Evolutionary conservation across 495 filamentous ascomycete genomes (phyloP), one percentile per base, ranked within the genome.

Genomic region (Immersiella caudata): DNA sequence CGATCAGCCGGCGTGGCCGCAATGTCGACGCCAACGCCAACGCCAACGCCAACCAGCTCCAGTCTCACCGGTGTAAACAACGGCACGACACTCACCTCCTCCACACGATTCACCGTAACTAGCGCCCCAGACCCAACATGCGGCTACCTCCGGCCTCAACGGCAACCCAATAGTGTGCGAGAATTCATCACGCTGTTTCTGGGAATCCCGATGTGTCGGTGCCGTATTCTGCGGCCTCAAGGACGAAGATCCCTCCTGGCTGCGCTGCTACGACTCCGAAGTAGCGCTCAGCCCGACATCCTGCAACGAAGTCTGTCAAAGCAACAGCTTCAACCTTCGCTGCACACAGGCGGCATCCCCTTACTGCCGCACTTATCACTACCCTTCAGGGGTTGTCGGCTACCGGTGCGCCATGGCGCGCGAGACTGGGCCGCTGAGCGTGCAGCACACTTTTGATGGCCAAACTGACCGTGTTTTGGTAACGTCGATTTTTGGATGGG

Each of bases 241-340:
- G 14, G 46, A 54, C n/a, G 22, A 6, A n/a, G 62, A 64, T 50
- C 11, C 16, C 16, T n/a, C 52, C 22, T 50, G 58, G 9, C 27
- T 65, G 6, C 52, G 50, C 26, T 65, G 63, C 63, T 14, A 57
- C 52, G 12, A 25, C 16, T 52, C 51, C 11, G 50, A 20, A 18
- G n/a, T 46, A 16, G 63, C 63, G n/a, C 12, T 26, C 50, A 25
- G 58, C 35, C 24, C 63, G 6, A 8, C 27, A 6, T 20, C 20
- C 24, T 65, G 63, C 63, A 58, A 65, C 52, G 63, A 65, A 25
- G 29, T 58, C 25, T 65, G 63, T 33, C 63, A 65, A 35, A 57
- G 50, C 33, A 65, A 65, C 52, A 8, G 25, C 5, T 65, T n/a
- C 52, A 65, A 65, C 52, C 63, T 65, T 14, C 50, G 57, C 50